A percentile compares a stretch with the other conserved stretches of the same genome.
Conservation (phyloP, 208 protist species). For the Crithidia mellificae region DNA sequence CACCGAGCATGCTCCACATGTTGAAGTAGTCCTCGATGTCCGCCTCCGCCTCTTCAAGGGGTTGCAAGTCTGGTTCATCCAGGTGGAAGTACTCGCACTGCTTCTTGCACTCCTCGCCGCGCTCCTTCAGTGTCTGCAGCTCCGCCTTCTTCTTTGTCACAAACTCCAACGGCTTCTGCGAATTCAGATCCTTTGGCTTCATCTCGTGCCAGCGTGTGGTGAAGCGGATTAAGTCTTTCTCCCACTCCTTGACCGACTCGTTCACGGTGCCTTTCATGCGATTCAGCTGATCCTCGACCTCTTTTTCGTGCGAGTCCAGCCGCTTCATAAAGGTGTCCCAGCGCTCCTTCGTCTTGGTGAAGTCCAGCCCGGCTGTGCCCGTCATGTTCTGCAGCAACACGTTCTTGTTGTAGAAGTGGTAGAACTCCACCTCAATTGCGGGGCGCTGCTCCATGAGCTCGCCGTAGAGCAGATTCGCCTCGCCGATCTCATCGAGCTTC, state of each 20-base stretch:
- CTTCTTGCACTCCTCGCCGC: constrained; percentile 67
- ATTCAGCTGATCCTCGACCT: constrained; percentile 91
- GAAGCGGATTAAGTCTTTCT: constrained; percentile 90
- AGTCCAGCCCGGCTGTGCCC: constrained; percentile 69
- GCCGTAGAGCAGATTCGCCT: constrained; percentile 83
- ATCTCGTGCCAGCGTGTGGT: constrained; percentile 91
- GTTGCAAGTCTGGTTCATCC: constrained; percentile 81
- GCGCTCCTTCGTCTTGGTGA: constrained; percentile 62
- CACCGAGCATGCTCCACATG: constrained; percentile 88
- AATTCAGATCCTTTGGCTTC: constrained; percentile 91
- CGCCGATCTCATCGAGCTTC: constrained; percentile 93
- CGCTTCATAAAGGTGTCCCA: constrained; percentile 85
- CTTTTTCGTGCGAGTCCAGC: constrained; percentile 92
- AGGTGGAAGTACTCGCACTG: constrained; percentile 94
- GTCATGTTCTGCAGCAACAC: constrained; percentile 90
- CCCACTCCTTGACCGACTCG: constrained; percentile 74
- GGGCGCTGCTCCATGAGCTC: constrained; percentile 84
- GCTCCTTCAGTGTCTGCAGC: constrained; percentile 68
- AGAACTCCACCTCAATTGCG: constrained; percentile 84
- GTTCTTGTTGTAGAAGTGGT: constrained; percentile 94
- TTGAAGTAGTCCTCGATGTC: constrained; percentile 87
- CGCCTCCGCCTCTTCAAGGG: constrained; percentile 68
- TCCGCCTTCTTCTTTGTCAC: constrained; percentile 85
- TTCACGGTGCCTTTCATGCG: constrained; percentile 68
- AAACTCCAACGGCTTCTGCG: constrained; percentile 72